Evolutionary conservation across 768 basidiomycete genomes (phyloP).

Genomic region (Brasilioporus rufonigricans): DNA sequence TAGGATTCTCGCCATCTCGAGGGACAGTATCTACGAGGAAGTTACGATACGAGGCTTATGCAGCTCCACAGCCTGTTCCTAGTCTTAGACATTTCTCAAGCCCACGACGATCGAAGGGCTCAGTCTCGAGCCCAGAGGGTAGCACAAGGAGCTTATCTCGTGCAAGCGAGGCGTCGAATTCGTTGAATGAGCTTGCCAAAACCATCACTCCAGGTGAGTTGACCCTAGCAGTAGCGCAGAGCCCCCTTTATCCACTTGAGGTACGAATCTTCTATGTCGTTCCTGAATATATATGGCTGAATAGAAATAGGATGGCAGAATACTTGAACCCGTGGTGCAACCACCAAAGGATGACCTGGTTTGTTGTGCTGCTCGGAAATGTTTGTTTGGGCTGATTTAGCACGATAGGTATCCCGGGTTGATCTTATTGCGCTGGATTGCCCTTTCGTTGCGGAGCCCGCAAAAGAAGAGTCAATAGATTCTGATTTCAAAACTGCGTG

Average conservation of each 20-base stretch:
- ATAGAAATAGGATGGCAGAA: constrained; percentile 10
- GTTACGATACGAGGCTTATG: constrained; percentile 72
- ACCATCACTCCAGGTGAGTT: constrained; percentile 34
- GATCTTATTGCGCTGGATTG: constrained; percentile 78
- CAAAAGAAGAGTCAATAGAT: constrained; percentile 14
- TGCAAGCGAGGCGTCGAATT: constrained; percentile 20
- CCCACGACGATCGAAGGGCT: constrained; percentile 32
- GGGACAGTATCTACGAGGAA: constrained; percentile 39
- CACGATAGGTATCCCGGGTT: constrained; percentile 32
- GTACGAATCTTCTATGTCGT: constrained; percentile 11
- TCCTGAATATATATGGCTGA: constrained; percentile 1
- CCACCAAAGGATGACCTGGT: constrained; percentile 20
- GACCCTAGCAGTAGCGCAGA: constrained; percentile 24
- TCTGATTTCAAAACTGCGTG: constrained; percentile 57
- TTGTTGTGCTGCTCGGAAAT: constrained; percentile 3
- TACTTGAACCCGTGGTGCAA: neutral
- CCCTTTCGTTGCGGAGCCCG: constrained; percentile 56
- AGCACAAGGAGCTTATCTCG: constrained; percentile 33
- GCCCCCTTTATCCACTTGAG: constrained; percentile 14
- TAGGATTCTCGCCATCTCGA: constrained; percentile 19
- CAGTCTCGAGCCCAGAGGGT: constrained; percentile 35
- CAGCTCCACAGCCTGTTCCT: constrained; percentile 51
- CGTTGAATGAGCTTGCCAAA: constrained; percentile 24
- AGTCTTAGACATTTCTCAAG: constrained; percentile 40
- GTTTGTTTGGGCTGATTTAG: constrained; percentile 11